Conservation (phyloP, 225 moss, liverwort and hornwort genomes). For the Marchantia paleacea region DNA sequence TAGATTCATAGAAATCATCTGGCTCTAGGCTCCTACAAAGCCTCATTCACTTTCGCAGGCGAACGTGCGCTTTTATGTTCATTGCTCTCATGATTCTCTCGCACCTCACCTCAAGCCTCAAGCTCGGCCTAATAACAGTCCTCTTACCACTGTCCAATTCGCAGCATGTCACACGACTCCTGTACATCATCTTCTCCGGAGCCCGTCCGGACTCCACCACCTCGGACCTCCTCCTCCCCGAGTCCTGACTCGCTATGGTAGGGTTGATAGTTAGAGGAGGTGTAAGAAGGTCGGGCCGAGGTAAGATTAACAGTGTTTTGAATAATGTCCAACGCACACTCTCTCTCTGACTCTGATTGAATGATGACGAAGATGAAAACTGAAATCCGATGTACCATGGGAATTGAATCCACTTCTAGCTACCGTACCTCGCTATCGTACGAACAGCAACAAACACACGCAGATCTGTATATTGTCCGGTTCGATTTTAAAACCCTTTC, state of each 20-base stretch:
- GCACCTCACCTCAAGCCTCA: neutral
- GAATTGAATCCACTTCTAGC: neutral
- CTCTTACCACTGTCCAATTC: neutral
- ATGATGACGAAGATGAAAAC: neutral
- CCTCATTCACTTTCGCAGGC: neutral
- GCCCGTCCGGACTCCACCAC: neutral
- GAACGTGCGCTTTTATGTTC: conserved; percentile 10
- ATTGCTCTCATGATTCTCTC: conserved; percentile 9
- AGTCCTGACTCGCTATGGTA: no score
- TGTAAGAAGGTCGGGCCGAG: no score
- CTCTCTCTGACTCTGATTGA: no score
- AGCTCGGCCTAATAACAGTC: neutral
- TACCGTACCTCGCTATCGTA: neutral
- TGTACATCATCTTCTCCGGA: neutral
- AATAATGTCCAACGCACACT: neutral
- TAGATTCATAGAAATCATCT: neutral
- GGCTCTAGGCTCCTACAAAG: neutral
- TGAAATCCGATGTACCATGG: neutral
- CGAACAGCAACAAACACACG: neutral
- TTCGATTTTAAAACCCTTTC: neutral
- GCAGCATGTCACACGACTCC: neutral
- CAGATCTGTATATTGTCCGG: conserved; percentile 1
- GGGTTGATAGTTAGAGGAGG: no score
- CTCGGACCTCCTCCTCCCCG: no score
- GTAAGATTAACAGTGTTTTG: neutral